Conservation (phyloP, 257 asterid species). For the Scutellaria minor region DNA sequence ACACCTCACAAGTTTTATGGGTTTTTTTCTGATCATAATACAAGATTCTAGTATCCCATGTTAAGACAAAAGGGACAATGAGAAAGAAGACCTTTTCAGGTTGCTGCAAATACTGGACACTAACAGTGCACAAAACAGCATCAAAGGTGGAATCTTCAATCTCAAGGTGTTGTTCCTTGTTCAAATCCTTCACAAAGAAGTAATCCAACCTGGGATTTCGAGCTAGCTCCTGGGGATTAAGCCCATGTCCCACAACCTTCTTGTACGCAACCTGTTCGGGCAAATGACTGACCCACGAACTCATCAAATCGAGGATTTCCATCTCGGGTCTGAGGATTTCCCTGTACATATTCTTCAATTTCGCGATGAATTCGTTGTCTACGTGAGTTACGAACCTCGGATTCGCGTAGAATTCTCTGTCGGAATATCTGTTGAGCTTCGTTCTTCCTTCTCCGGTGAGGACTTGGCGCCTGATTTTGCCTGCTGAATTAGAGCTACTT, state of each 20-base stretch:
- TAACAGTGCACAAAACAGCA: slow-evolving; percentile 82
- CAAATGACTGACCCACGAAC: slow-evolving; percentile 90
- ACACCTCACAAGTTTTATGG: not conserved
- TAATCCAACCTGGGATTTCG: slow-evolving; percentile 65
- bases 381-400: slow-evolving; percentile 81
- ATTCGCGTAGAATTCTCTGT: slow-evolving; percentile 65
- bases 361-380: slow-evolving; percentile 61
- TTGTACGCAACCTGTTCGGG: slow-evolving; percentile 64
- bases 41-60: not conserved
- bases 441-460: slow-evolving; percentile 62
- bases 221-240: slow-evolving; percentile 77
- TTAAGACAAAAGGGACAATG: not conserved
- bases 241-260: slow-evolving; percentile 86
- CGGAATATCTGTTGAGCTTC: slow-evolving; percentile 60
- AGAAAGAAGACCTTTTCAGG: slow-evolving; percentile 71
- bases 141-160: slow-evolving; percentile 54
- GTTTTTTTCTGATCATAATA: not conserved
- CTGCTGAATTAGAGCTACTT: slow-evolving; percentile 42
- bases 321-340: slow-evolving; percentile 58
- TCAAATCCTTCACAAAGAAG: slow-evolving; percentile 81
- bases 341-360: slow-evolving; percentile 53
- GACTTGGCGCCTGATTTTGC: slow-evolving; percentile 64
- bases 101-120: slow-evolving; percentile 88
- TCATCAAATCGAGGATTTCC: slow-evolving; percentile 82
- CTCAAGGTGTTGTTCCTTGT: slow-evolving; percentile 61